Evolutionary conservation across 2,329 filamentous ascomycete genomes (phyloP), one percentile per base, ranked within the genome.

Genomic region (Fusarium sp.): DNA sequence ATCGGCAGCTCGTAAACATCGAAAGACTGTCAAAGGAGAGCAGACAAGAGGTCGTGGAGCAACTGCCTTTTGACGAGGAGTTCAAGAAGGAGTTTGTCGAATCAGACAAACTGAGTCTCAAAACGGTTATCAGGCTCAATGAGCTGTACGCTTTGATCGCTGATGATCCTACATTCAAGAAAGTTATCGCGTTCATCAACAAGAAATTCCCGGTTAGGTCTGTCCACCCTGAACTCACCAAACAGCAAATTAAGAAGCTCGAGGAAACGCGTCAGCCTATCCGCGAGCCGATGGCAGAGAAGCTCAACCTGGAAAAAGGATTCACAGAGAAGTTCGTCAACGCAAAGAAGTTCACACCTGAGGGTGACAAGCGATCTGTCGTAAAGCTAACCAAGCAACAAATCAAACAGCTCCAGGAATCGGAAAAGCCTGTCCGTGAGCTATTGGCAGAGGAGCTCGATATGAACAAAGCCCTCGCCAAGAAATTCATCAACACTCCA

Each of bases 101-200:
- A 8, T 40, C 14, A 8, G n/a, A 64, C n/a, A 39, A 50, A 26
- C 24, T 63, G 33, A 50, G 17, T 22, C 28, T 45, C 15, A 8
- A 31, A 5, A 24, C 65, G 18, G 64, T 64, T 31, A n/a, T 34
- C 24, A 59, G 59, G 33, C 61, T 64, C 39, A 64, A 64, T 22
- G 22, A 36, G 17, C 22, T 65, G 15, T 64, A 58, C 20, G 61
- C 39, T 22, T 11, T 15, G 4, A 49, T 64, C 24, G 5, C 24
- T 3, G 14, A 59, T 9, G 24, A 42, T 13, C 17, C 18, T 7
- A 31, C 38, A 2, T 53, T 40, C 18, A 17, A 18, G n/a, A 6
- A 2, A 13, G 18, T 56, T 18, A 17, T 61, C 18, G 11, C 48
- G 7, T 38, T n/a, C 22, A 18, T 63, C 28, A 28, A 20, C 20